Evolutionary conservation across 208 protist species (phyloP).

Genomic region (Acanthamoeba castellanii): DNA sequence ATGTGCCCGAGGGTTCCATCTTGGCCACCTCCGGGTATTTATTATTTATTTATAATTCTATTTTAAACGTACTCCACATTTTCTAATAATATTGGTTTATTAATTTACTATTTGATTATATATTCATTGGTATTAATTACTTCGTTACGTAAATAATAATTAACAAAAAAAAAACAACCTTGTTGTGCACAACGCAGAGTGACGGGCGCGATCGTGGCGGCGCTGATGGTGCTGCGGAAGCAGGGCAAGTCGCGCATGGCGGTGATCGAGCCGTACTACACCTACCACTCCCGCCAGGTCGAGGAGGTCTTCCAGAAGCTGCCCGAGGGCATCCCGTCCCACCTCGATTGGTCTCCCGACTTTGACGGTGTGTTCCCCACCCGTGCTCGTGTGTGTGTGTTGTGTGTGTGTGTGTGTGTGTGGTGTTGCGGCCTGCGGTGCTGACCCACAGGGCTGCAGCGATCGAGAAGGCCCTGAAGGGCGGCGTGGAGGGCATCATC

Average conservation of each 20-base stretch:
- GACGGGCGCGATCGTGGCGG: constrained; percentile 33
- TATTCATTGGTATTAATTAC: no score
- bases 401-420: no score
- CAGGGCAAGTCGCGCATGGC: constrained; percentile 22
- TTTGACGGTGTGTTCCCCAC: not conserved
- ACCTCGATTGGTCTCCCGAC: constrained; percentile 16
- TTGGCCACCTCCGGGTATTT: constrained; percentile 23
- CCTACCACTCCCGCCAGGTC: constrained; percentile 71
- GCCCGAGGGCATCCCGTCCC: constrained; percentile 28
- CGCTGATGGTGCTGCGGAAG: constrained; percentile 32
- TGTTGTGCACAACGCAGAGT: not conserved
- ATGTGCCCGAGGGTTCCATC: constrained; percentile 23
- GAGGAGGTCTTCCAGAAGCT: constrained; percentile 43
- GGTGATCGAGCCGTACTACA: constrained; percentile 73
- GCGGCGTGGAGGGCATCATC: constrained; percentile 37
- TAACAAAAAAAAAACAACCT: not conserved
- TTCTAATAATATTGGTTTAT: not conserved
- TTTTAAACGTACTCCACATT: no score
- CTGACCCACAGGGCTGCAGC: not conserved
- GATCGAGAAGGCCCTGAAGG: constrained; percentile 20
- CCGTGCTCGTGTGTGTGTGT: not conserved
- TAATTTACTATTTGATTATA: not conserved
- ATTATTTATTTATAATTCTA: not conserved
- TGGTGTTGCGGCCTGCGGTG: not conserved
- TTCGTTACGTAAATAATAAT: no score